Evolutionary conservation across 495 filamentous ascomycete genomes (phyloP).

Genomic region (Penicillium robsamsonii): DNA sequence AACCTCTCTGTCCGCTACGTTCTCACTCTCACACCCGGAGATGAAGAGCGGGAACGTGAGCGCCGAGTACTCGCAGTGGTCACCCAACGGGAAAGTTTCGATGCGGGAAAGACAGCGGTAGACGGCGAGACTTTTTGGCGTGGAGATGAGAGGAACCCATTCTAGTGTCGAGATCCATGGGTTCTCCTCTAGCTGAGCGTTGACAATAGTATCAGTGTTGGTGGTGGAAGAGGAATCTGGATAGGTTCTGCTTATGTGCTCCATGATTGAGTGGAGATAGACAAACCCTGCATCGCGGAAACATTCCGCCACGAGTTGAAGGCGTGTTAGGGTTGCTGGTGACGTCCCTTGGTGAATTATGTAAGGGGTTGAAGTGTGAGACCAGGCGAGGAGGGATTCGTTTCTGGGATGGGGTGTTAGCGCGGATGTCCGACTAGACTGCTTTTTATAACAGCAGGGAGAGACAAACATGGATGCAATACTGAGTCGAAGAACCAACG

Average conservation of each 20-base stretch:
- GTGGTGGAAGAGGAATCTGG: neutral
- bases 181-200: neutral
- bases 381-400: slow-evolving; percentile 38
- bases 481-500: slow-evolving; percentile 26
- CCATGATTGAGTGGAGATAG: slow-evolving; percentile 43
- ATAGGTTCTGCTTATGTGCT: slow-evolving; percentile 24
- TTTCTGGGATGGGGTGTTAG: slow-evolving; percentile 26
- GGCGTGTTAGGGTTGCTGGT: slow-evolving; percentile 31
- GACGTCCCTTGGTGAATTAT: slow-evolving; percentile 38
- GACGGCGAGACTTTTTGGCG: slow-evolving; percentile 33
- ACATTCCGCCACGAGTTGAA: slow-evolving; percentile 45
- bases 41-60: slow-evolving; percentile 48
- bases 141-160: slow-evolving; percentile 24
- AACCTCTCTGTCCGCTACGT: slow-evolving; percentile 24
- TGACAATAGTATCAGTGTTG: neutral
- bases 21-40: slow-evolving; percentile 36
- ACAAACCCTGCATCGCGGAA: slow-evolving; percentile 46
- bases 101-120: slow-evolving; percentile 32
- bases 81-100: slow-evolving; percentile 30
- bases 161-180: neutral
- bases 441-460: neutral
- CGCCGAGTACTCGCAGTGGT: slow-evolving; percentile 45
- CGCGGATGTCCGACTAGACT: neutral
- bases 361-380: slow-evolving; percentile 28
- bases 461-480: slow-evolving; percentile 36